phyloP scores from a whole-genome alignment of 768 basidiomycete species.

The Coprinellus micaceus region DNA sequence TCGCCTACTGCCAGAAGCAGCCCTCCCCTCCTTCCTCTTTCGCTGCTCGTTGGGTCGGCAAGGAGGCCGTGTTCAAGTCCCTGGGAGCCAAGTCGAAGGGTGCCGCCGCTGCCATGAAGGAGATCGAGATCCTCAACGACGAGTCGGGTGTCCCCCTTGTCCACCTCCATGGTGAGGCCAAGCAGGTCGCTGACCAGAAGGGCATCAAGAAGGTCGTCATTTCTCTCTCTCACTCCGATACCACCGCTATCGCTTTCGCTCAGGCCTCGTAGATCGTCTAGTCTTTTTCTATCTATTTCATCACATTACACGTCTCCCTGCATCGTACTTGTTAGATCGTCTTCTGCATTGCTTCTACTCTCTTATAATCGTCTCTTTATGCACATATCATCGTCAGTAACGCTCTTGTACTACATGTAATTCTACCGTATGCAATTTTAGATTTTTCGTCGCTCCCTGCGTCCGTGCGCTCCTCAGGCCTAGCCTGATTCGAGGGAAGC shows the following conservation, averaged over 20 bases:
- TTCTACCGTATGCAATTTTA: too few relatives aligned
- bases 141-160: slow-evolving; percentile 78
- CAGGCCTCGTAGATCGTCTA: slow-evolving; percentile 49
- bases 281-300: background rate
- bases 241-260: slow-evolving; percentile 83
- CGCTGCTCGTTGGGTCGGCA: slow-evolving; percentile 95
- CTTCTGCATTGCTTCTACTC: background rate
- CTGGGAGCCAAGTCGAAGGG: slow-evolving; percentile 88
- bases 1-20: slow-evolving; percentile 81
- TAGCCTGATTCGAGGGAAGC: too few relatives aligned
- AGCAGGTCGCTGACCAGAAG: slow-evolving; percentile 65
- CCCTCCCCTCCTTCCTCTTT: slow-evolving; percentile 87
- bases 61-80: slow-evolving; percentile 97
- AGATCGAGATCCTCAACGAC: slow-evolving; percentile 90
- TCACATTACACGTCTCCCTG: background rate
- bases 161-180: slow-evolving; percentile 74
- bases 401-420: too few relatives aligned
- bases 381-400: too few relatives aligned
- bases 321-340: background rate
- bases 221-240: slow-evolving; percentile 94
- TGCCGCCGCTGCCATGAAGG: slow-evolving; percentile 91
- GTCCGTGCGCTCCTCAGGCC: too few relatives aligned
- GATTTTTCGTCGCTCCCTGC: too few relatives aligned
- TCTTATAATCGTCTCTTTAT: too few relatives aligned
- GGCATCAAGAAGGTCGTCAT: slow-evolving; percentile 74